Conservation (phyloP, 768 basidiomycete genomes). For the Cystofilobasidium bisporidii region DNA sequence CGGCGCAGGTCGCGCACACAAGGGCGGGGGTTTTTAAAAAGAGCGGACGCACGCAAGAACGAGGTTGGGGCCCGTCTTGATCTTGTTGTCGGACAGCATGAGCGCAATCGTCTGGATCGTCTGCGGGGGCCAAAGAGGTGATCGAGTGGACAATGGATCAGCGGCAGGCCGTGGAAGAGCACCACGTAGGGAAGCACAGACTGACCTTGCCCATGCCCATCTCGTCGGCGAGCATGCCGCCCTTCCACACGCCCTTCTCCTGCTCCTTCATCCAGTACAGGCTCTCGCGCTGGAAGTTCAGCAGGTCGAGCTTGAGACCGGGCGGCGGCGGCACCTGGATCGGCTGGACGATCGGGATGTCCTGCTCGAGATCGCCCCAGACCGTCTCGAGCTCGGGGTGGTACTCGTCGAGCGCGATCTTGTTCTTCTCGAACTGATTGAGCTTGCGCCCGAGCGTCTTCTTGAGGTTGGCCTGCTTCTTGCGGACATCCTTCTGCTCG, state of each 20-base stretch:
- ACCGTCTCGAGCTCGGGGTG: slow-evolving; percentile 73
- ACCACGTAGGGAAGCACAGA: not conserved
- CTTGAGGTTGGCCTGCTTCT: slow-evolving; percentile 41
- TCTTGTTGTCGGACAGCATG: slow-evolving; percentile 56
- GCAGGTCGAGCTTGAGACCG: slow-evolving; percentile 69
- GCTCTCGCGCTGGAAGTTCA: slow-evolving; percentile 94
- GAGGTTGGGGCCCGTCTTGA: slow-evolving; percentile 64
- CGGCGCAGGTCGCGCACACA: not conserved
- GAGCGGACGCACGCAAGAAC: slow-evolving; percentile 62
- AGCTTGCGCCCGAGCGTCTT: slow-evolving; percentile 56
- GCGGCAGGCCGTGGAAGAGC: not conserved
- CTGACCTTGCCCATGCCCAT: slow-evolving; percentile 29
- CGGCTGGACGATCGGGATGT: slow-evolving; percentile 54
- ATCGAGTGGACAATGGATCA: not conserved
- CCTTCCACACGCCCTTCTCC: slow-evolving; percentile 74
- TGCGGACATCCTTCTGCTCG: slow-evolving; percentile 21
- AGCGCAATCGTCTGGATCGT: slow-evolving; percentile 95
- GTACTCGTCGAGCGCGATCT: slow-evolving; percentile 49
- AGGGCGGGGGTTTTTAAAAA: slow-evolving; percentile 38
- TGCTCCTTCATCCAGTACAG: slow-evolving; percentile 93
- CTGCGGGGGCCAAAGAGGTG: not conserved
- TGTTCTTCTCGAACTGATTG: slow-evolving; percentile 46
- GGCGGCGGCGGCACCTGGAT: slow-evolving; percentile 65
- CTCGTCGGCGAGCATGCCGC: slow-evolving; percentile 68
- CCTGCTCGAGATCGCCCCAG: slow-evolving; percentile 73